These are phyloP conservation scores for Aspergillus latus DNA, from an alignment of 2,329 filamentous ascomycete species.

Conservation along the genomic window DNA sequence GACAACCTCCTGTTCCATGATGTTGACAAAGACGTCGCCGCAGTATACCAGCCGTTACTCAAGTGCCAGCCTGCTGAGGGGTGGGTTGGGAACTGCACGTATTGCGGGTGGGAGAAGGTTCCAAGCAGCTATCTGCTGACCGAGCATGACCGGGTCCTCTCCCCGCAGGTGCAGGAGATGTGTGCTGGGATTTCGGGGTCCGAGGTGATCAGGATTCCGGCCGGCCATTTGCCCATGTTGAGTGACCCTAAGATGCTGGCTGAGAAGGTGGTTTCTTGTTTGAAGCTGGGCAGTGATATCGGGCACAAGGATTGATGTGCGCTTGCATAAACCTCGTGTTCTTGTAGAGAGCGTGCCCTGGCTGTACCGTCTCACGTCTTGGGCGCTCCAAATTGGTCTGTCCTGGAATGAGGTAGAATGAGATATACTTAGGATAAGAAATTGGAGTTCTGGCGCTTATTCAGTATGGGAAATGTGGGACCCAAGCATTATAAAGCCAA, in stretches of 20 bases:
- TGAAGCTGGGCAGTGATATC: background rate
- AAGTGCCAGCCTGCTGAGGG: constrained; percentile 2
- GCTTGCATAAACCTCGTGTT: no score
- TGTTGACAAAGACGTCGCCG: background rate
- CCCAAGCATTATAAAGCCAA: no score
- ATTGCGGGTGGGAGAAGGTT: constrained; percentile 7
- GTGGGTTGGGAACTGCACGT: constrained; percentile 3
- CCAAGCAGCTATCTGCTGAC: constrained; percentile 3
- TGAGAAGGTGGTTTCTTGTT: background rate
- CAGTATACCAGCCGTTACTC: background rate
- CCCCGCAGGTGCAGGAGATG: constrained; percentile 3
- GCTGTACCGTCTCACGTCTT: no score
- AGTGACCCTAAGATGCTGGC: constrained; percentile 5
- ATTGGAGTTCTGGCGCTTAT: no score
- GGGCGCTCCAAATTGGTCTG: no score
- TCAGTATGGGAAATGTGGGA: no score
- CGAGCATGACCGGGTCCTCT: constrained; percentile 1
- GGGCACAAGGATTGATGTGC: no score
- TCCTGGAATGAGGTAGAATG: no score
- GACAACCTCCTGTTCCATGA: constrained; percentile 5
- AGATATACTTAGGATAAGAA: no score
- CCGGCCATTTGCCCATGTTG: constrained; percentile 4
- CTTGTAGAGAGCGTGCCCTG: no score
- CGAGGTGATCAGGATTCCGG: background rate
- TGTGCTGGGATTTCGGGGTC: background rate